phyloP scores from a whole-genome alignment of 192 early-diverging fungal species.

The Funneliformis geosporum region DNA sequence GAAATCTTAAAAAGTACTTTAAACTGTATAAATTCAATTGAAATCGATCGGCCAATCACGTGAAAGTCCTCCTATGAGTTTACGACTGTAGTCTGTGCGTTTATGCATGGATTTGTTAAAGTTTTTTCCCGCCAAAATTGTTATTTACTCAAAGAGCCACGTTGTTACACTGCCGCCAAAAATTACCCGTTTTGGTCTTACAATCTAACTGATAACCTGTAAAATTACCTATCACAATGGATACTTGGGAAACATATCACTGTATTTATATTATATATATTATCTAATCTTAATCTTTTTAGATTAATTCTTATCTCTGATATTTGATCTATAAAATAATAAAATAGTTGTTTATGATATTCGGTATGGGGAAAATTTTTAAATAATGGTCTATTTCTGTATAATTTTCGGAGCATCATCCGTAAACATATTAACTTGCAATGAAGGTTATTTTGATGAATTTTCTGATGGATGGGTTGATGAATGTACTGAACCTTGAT shows the following conservation, averaged over 20 bases:
- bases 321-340: neutral
- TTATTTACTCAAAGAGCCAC: neutral
- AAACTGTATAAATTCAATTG: too few relatives aligned
- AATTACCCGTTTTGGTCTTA: neutral
- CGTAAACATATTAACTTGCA: neutral
- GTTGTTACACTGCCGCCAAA: neutral
- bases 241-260: neutral
- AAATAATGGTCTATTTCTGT: neutral
- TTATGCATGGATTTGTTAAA: neutral
- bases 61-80: too few relatives aligned
- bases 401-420: neutral
- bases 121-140: neutral
- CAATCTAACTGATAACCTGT: neutral
- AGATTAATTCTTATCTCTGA: neutral
- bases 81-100: neutral
- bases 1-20: too few relatives aligned
- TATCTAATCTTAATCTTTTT: slow-evolving; percentile 1
- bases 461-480: neutral
- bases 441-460: neutral
- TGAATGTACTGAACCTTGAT: neutral
- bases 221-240: neutral
- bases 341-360: neutral
- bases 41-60: too few relatives aligned
- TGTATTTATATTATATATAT: neutral
- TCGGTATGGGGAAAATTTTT: neutral